Percentiles rank a stretch among this genome's conserved stretches.
These are phyloP conservation scores for Arachnomyces sp. DNA, from an alignment of 2,329 filamentous ascomycete genomes.

Conservation along the genomic window DNA sequence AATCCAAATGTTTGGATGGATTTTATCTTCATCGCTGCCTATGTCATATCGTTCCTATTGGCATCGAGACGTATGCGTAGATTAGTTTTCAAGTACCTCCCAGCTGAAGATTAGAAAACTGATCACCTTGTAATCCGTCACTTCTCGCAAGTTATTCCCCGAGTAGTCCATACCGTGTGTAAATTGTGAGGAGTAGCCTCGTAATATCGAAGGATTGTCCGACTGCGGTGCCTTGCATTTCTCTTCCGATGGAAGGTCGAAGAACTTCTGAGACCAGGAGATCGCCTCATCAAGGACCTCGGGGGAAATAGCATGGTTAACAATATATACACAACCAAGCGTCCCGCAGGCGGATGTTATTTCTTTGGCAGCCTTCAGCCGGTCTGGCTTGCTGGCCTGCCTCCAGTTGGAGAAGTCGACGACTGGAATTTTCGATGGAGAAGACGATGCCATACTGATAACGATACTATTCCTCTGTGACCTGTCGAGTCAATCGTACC, in stretches of 20 bases:
- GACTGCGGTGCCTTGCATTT: slow-evolving; percentile 47
- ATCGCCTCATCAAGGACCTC: slow-evolving; percentile 38
- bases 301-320: slow-evolving; percentile 40
- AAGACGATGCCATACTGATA: too few relatives aligned
- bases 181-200: slow-evolving; percentile 48
- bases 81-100: background rate
- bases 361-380: slow-evolving; percentile 28
- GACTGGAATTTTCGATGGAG: slow-evolving; percentile 25
- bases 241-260: slow-evolving; percentile 36
- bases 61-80: background rate
- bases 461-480: too few relatives aligned
- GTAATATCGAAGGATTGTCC: slow-evolving; percentile 42
- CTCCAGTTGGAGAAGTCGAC: slow-evolving; percentile 34
- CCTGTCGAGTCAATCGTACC: too few relatives aligned
- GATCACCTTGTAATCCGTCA: slow-evolving; percentile 47
- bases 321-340: slow-evolving; percentile 44
- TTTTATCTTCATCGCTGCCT: slow-evolving; percentile 39
- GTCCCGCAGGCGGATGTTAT: slow-evolving; percentile 36
- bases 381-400: slow-evolving; percentile 19
- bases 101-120: background rate
- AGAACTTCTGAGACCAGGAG: slow-evolving; percentile 36
- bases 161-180: slow-evolving; percentile 36
- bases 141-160: slow-evolving; percentile 37
- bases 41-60: slow-evolving; percentile 47
- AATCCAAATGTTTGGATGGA: slow-evolving; percentile 46